Evolutionary conservation across 2,329 filamentous ascomycete species (phyloP).

Genomic region (Talaromyces sp.): DNA sequence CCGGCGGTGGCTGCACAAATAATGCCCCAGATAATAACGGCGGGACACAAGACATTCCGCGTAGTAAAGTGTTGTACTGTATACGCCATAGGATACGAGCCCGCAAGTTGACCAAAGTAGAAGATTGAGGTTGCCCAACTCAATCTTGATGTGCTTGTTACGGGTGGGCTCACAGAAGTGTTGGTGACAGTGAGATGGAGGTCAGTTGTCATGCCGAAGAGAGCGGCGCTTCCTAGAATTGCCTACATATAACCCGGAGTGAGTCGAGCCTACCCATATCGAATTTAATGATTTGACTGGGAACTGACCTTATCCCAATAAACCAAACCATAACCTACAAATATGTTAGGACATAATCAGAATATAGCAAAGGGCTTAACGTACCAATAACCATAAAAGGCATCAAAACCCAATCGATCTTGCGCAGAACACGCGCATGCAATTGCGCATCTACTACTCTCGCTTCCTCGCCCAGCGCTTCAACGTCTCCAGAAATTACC

Average conservation of each 20-base stretch:
- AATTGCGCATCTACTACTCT: conserved; percentile 1
- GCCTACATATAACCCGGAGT: conserved; percentile 45
- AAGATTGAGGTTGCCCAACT: conserved; percentile 76
- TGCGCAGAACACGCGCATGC: conserved; percentile 54
- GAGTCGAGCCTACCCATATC: not conserved
- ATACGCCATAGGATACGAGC: conserved; percentile 71
- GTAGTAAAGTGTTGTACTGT: conserved; percentile 65
- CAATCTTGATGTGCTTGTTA: conserved; percentile 63
- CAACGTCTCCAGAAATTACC: not conserved
- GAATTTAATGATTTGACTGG: not conserved
- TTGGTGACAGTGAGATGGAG: conserved; percentile 57
- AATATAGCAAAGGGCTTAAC: not conserved
- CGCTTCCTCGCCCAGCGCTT: conserved; percentile 1
- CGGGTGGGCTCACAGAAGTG: conserved; percentile 51
- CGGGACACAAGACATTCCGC: conserved; percentile 59
- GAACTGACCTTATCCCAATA: conserved; percentile 63
- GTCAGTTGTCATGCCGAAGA: conserved; percentile 74
- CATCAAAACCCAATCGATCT: conserved; percentile 66
- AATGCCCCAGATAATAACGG: conserved; percentile 59
- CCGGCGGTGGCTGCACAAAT: conserved; percentile 68
- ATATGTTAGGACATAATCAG: not conserved
- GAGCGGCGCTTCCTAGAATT: conserved; percentile 67
- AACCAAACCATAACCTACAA: conserved; percentile 57
- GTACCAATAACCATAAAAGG: conserved; percentile 62
- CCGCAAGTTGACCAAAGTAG: conserved; percentile 75